Percentiles rank a stretch among this genome's conserved stretches.
These are phyloP conservation scores for Leccinum longicurvipes DNA, from an alignment of 768 basidiomycete species.

Conservation along the genomic window DNA sequence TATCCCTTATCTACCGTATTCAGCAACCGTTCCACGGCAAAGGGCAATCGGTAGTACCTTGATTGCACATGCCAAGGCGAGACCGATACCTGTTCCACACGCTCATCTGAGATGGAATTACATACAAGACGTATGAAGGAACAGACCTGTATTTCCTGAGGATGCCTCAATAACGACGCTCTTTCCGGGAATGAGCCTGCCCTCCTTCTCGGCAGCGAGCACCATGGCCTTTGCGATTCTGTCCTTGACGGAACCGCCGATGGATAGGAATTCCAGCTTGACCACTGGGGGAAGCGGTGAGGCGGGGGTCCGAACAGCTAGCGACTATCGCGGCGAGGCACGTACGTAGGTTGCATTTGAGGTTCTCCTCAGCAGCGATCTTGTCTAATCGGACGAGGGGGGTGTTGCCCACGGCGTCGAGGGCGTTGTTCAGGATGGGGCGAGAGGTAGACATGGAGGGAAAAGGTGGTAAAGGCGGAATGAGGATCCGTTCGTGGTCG, in stretches of 20 bases:
- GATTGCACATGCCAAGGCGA: conserved; percentile 90
- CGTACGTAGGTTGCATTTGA: conserved; percentile 90
- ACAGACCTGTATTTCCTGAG: conserved; percentile 89
- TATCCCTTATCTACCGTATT: conserved; percentile 89
- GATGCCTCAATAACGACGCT: conserved; percentile 95
- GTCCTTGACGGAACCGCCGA: conserved; percentile 94
- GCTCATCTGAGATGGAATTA: not conserved
- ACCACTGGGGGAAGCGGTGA: conserved; percentile 51
- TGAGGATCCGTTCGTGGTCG: not conserved
- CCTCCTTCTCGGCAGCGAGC: conserved; percentile 87
- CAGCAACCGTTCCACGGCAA: conserved; percentile 42
- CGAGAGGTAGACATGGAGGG: conserved; percentile 32
- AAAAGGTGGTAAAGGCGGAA: not conserved
- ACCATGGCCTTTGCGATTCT: conserved; percentile 97
- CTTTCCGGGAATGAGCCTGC: conserved; percentile 79
- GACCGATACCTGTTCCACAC: conserved; percentile 67
- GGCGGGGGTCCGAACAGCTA: not conserved
- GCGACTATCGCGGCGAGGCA: conserved; percentile 5
- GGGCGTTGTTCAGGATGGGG: conserved; percentile 67
- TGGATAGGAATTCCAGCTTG: conserved; percentile 87
- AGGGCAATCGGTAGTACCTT: conserved; percentile 54
- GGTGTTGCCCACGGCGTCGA: conserved; percentile 87
- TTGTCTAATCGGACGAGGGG: conserved; percentile 86
- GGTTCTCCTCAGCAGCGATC: conserved; percentile 65
- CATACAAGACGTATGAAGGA: not conserved